Conservation (phyloP, 1,284 basidiomycete species). For the Marasmius tenuissimus region DNA sequence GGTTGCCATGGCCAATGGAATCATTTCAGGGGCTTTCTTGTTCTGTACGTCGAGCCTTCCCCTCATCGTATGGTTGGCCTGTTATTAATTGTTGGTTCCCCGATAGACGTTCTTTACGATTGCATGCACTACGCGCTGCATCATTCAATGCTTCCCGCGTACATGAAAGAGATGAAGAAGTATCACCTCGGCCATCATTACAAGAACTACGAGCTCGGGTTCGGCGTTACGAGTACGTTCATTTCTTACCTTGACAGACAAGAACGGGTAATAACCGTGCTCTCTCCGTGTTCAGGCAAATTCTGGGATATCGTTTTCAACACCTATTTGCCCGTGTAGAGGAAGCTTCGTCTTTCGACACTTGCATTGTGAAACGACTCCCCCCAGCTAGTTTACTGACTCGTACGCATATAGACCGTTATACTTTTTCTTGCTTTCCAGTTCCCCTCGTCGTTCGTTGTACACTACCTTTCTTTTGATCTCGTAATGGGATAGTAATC, state of each 20-base stretch:
- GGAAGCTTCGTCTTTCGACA: background rate
- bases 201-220: slow-evolving; percentile 98
- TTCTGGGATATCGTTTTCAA: slow-evolving; percentile 95
- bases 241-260: slow-evolving; percentile 1
- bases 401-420: too few relatives aligned
- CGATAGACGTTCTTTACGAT: slow-evolving; percentile 81
- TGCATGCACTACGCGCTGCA: slow-evolving; percentile 94
- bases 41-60: slow-evolving; percentile 73
- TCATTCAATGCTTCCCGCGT: slow-evolving; percentile 87
- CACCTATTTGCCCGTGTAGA: slow-evolving; percentile 69
- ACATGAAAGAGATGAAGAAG: slow-evolving; percentile 91
- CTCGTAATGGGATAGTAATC: too few relatives aligned
- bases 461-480: too few relatives aligned
- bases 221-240: slow-evolving; percentile 85
- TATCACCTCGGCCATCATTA: slow-evolving; percentile 99
- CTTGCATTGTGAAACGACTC: background rate
- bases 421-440: too few relatives aligned
- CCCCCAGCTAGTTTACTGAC: too few relatives aligned
- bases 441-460: too few relatives aligned
- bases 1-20: slow-evolving; percentile 83
- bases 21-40: slow-evolving; percentile 88
- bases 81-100: slow-evolving; percentile 8
- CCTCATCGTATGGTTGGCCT: background rate
- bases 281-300: slow-evolving; percentile 54
- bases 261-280: slow-evolving; percentile 6